Base-by-base conservation (phyloP, 176 grass and related monocot genomes). In the Carex kokanica region DNA sequence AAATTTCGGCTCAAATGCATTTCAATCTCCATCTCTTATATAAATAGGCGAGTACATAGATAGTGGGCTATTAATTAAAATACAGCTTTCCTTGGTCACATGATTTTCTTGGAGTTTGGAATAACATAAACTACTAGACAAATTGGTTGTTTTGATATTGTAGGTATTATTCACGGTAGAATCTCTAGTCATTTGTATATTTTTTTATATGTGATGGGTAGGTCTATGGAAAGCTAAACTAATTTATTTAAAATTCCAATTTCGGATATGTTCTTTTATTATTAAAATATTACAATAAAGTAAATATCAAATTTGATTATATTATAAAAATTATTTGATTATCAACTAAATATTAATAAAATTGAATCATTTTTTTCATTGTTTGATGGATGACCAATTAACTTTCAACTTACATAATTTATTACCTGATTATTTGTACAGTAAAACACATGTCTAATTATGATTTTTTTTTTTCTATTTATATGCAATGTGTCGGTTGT, bases 81-180 rank as follows among this genome's bases (percentile, higher is more conserved):
- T 14, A 63, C 60, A 13, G 60, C 23, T 0, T 38, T 40, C 1
- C 60, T 81, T 21, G 78, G 36, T 64, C 79, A 81, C 79, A 38
- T 64, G 79, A 62, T 43, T 12, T 64, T 18, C 31, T 81, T 81
- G 78, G 60, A 81, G 58, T 81, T 81, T 49, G 57, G 45, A 81
- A 36, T 81, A 38, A 13, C 56, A 81, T 81, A 45, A 63, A 64
- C 78, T 43, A 81, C 15, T 64, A 16, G 60, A 81, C 55, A 61
- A 47, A 62, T 70, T 24, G 34, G 36, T 36, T 81, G 57, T 81
- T 62, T 64, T 64, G 58, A 25, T 62, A 64, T 81, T 47, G 5
- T 64, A 60, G 64, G 79, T 60, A 32, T 79, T 55, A 78, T 57
- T 31, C 53, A 31, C 15, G 9, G 12, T 78, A 14, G 27, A 78